phyloP scores from a whole-genome alignment of 306 rosid genomes.

The Cicer pinnatifidum region DNA sequence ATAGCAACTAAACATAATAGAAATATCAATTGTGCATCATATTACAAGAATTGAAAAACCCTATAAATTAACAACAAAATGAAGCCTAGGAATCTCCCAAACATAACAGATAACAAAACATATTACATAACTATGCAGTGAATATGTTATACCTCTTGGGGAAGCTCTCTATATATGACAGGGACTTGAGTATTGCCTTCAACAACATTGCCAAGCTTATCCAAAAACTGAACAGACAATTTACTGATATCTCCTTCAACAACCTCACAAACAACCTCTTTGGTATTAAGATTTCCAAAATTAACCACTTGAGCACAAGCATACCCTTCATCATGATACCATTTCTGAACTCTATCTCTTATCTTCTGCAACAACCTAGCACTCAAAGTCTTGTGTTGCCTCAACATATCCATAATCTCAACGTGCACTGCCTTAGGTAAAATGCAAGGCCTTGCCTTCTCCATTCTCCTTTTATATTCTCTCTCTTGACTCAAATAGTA shows the following conservation, averaged over 20 bases:
- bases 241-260: conserved; percentile 95
- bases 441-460: conserved; percentile 74
- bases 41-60: neutral
- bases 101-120: neutral
- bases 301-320: conserved; percentile 97
- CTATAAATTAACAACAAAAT: neutral
- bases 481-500: conserved; percentile 73
- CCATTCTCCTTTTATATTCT: conserved; percentile 89
- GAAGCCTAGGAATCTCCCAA: neutral
- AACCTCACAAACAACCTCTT: conserved; percentile 97
- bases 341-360: conserved; percentile 87
- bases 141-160: conserved; percentile 65
- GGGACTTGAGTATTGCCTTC: conserved; percentile 89
- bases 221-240: conserved; percentile 77
- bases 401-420: conserved; percentile 75
- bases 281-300: conserved; percentile 90
- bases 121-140: neutral
- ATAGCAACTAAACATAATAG: conserved; percentile 1
- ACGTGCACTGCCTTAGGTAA: conserved; percentile 64
- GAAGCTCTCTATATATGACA: conserved; percentile 81
- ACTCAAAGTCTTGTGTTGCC: conserved; percentile 73
- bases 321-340: conserved; percentile 97
- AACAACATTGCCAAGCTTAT: conserved; percentile 90
- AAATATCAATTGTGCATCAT: neutral
- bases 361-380: conserved; percentile 93